Base-by-base conservation (phyloP, 768 basidiomycete genomes). In the Boletus rubroflammeus region DNA sequence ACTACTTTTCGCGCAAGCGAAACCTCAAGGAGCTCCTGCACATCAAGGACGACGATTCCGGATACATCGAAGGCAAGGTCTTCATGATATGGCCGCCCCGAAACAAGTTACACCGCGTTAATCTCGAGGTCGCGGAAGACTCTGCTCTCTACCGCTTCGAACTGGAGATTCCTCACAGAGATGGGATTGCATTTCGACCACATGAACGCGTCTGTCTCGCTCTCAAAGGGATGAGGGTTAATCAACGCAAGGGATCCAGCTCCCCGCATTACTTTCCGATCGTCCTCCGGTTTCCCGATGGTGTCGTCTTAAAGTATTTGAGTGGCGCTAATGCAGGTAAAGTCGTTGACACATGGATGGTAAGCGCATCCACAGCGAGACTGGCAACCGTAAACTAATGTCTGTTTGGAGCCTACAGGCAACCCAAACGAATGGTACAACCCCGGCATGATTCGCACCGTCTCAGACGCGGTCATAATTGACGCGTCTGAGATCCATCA, bases 121-220 rank as follows among this genome's bases (percentile, higher is more conserved):
- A 73, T 54, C 26, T 69, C 63, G 63, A 67, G 57, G 55, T 55
- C 32, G 51, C 42, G 43, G 54, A 64, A 49, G 56, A 55, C 31
- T 32, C 44, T 6, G 35, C 48, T 23, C 38, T 43, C 11, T 62
- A 68, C 54, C 68, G 68, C 39, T 74, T 80, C 54, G 74, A 77
- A 26, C 71, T 78, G 38, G 62, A 69, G 45, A 64, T 81, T 19
- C 60, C 69, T 4, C 73, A 74, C 42, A 50, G 48, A 23, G 48
- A 64, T 9, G 59, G 68, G 23, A 65, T 85, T 9, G 49, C 69
- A 32, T 72, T 82, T 53, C 67, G 72, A 35, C 67, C 77, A 6
- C 66, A 69, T 3, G 78, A 81, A 51, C 67, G 68, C 38, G 59
- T 85, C 25, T 65, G 65, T n/a, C 49, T 85, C n/a, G 73, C 78